Base-by-base conservation (phyloP, 2,329 filamentous ascomycete genomes). In the Pseudopithomyces maydicus region DNA sequence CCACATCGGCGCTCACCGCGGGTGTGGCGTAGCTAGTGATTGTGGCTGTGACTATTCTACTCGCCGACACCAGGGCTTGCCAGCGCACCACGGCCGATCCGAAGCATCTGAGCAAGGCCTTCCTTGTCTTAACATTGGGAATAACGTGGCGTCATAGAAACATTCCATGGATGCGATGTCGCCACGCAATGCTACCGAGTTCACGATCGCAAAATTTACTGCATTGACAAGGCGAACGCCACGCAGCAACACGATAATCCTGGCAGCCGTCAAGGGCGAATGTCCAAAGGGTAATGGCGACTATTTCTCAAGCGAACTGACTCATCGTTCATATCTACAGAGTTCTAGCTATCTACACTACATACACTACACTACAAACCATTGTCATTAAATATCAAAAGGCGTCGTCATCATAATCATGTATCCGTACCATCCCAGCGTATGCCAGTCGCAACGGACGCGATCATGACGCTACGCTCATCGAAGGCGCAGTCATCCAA, bases 391-490 rank as follows among this genome's bases (percentile, higher is more conserved):
- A 61, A 41, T 58, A n/a, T 41, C 43, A 46, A 29, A 22, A 48
- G 41, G 2, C 20, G 26, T 20, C 53, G 32, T 55, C 39, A 48
- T 54, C 38, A 48, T 56, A 55, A 58, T 52, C 58, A 57, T 65
- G 59, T 53, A 35, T 52, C 33, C 47, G 42, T 56, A 17, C 45
- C 50, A 54, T 45, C 20, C 50, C 45, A 48, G 41, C 35, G 20
- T 56, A 57, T 45, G 42, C 23, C 51, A 51, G 58, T 57, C 44
- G 44, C 50, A 56, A 51, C 29, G 23, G 62, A 56, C 49, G 50
- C 65, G 56, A 68, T 66, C 66, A 62, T 69, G 62, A 67, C 61
- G 65, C 65, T 63, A 51, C 48, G 66, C 66, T 64, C 66, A 69
- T 59, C 59, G 65, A 69, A 68, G 65, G 64, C 64, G 64, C 47